phyloP scores from a whole-genome alignment of 2,329 filamentous ascomycete genomes.

The Hypoxylon sp. region DNA sequence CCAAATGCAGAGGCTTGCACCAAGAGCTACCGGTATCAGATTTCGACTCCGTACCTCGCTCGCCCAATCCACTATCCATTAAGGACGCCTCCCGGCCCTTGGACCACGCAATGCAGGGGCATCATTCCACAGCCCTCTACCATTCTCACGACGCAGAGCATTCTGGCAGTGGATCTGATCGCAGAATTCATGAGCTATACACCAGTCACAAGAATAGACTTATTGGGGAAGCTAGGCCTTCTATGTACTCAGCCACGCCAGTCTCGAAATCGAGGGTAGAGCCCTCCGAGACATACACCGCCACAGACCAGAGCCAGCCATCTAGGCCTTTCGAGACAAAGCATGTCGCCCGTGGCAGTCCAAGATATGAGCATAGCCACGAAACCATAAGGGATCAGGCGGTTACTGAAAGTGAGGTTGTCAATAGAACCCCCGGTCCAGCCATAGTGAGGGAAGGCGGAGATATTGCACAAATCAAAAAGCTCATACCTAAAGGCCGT shows the following conservation, averaged over 20 bases:
- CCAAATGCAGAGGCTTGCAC: conserved; percentile 9
- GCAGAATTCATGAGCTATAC: conserved; percentile 29
- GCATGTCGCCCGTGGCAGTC: neutral
- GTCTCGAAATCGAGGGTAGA: neutral
- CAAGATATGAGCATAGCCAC: neutral
- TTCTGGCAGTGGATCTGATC: conserved; percentile 44
- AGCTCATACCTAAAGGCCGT: conserved; percentile 36
- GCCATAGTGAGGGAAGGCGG: neutral
- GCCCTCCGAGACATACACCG: neutral
- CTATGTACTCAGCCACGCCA: neutral
- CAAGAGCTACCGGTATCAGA: conserved; percentile 1
- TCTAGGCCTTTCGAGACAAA: neutral
- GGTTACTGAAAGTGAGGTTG: neutral
- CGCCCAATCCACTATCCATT: conserved; percentile 8
- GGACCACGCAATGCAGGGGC: conserved; percentile 37
- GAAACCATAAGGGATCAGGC: neutral
- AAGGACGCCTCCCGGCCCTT: conserved; percentile 11
- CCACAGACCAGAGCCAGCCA: neutral
- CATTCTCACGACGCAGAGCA: conserved; percentile 54
- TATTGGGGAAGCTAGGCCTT: neutral
- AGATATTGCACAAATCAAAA: conserved; percentile 12
- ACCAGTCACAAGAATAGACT: conserved; percentile 3
- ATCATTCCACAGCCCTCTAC: conserved; percentile 53
- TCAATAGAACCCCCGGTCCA: neutral
- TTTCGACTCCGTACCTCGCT: conserved; percentile 1